Conservation (phyloP, 176 grass and related monocot genomes). For the Elaeis guineensis region DNA sequence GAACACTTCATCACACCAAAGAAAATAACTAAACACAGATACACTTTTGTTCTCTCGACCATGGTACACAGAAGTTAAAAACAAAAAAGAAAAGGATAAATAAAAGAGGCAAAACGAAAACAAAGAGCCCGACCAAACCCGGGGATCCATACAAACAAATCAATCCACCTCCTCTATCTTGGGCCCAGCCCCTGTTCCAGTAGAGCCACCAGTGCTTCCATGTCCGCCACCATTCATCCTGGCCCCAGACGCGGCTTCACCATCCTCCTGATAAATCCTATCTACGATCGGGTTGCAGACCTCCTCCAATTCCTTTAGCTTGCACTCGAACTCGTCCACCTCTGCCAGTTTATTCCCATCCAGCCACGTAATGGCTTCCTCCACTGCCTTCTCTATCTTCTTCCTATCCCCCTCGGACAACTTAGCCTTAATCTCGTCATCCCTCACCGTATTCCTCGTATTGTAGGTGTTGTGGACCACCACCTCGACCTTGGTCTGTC, state of each 20-base stretch:
- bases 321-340: conserved; percentile 16
- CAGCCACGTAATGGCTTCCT: conserved; percentile 12
- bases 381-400: conserved; percentile 15
- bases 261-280: conserved; percentile 7
- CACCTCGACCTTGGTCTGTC: too few relatives aligned
- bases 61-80: too few relatives aligned
- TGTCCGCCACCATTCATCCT: neutral
- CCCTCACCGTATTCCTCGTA: conserved; percentile 16
- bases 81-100: too few relatives aligned
- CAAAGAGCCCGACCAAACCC: too few relatives aligned
- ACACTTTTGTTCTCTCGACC: too few relatives aligned
- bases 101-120: too few relatives aligned
- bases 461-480: too few relatives aligned
- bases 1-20: too few relatives aligned
- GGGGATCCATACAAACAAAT: neutral
- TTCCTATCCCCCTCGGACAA: neutral
- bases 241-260: neutral
- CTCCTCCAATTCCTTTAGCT: conserved; percentile 16
- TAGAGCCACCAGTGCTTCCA: too few relatives aligned
- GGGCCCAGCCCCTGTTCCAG: neutral
- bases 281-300: conserved; percentile 14
- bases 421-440: conserved; percentile 17
- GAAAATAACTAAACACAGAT: too few relatives aligned
- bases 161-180: conserved; percentile 24
- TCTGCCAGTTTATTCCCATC: conserved; percentile 20